Evolutionary conservation across 1,139 yeast species (phyloP).

Genomic region (Geotrichum histeridarum): DNA sequence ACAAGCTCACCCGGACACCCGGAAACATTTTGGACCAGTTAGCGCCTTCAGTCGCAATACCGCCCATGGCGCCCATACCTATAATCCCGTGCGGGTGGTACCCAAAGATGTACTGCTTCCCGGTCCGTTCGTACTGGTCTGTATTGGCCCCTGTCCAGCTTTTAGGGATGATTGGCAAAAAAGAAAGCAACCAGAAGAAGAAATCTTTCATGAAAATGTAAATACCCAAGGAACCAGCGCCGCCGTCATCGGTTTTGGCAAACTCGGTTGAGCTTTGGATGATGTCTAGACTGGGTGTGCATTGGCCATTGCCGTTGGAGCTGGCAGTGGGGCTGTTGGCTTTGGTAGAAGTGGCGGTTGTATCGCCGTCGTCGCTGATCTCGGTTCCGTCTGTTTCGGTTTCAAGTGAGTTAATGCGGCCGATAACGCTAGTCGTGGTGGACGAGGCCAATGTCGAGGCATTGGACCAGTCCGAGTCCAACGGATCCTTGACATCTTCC

Average conservation of each 20-base stretch:
- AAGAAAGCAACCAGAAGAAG: constrained; percentile 9
- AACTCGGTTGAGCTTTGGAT: constrained; percentile 12
- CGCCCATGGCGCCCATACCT: constrained; percentile 87
- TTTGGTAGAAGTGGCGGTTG: background rate
- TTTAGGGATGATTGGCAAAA: constrained; percentile 1
- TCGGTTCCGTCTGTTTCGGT: constrained; percentile 1
- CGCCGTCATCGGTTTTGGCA: background rate
- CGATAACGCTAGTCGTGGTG: background rate
- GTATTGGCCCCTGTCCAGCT: background rate
- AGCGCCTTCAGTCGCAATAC: constrained; percentile 76
- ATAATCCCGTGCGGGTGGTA: constrained; percentile 97
- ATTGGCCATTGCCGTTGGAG: background rate
- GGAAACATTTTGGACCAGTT: constrained; percentile 68
- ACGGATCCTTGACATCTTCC: background rate
- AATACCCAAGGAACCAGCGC: constrained; percentile 6
- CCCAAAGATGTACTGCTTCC: constrained; percentile 70
- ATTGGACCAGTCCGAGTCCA: constrained; percentile 4
- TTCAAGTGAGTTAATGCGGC: background rate
- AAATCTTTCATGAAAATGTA: background rate
- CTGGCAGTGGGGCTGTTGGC: background rate
- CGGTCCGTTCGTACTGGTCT: constrained; percentile 23
- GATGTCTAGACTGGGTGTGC: no score
- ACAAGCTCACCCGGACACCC: constrained; percentile 69
- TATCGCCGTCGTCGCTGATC: background rate
- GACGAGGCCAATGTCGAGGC: background rate